These are phyloP conservation scores for Gaeumannomyces sp. DNA, from an alignment of 2,329 filamentous ascomycete species.

Conservation along the genomic window DNA sequence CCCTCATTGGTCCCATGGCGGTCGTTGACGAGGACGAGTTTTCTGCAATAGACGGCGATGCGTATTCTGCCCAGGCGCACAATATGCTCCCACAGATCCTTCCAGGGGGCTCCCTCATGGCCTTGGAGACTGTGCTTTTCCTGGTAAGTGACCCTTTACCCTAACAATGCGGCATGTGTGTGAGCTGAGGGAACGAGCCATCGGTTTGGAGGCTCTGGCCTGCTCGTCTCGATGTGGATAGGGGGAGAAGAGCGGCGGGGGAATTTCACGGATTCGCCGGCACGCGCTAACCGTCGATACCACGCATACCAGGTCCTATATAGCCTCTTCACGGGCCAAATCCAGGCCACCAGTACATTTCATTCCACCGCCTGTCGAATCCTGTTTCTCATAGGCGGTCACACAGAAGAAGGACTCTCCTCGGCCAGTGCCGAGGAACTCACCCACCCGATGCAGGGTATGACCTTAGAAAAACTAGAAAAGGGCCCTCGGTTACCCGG, in stretches of 20 bases:
- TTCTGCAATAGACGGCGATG: conserved; percentile 31
- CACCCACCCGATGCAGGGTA: background rate
- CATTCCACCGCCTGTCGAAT: conserved; percentile 39
- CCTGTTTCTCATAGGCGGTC: conserved; percentile 40
- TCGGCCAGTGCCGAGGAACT: background rate
- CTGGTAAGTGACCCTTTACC: conserved; percentile 31
- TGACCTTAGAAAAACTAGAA: background rate
- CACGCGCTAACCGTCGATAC: background rate
- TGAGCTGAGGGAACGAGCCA: no score
- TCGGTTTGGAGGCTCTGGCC: background rate
- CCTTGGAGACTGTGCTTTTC: conserved; percentile 39
- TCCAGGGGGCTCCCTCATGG: conserved; percentile 36
- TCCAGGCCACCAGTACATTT: conserved; percentile 18
- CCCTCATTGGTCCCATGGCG: conserved; percentile 26
- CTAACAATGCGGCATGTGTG: background rate
- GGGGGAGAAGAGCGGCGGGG: no score
- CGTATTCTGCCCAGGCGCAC: conserved; percentile 33
- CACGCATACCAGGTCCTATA: conserved; percentile 29
- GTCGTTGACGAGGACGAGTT: conserved; percentile 9
- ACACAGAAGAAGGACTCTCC: conserved; percentile 10
- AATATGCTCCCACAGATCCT: conserved; percentile 35
- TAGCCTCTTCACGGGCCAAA: conserved; percentile 34
- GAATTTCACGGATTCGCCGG: background rate
- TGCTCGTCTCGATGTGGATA: background rate
- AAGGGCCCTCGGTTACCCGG: background rate